Conservation (phyloP, 495 filamentous ascomycete genomes). For the Bathelium albidoporum region DNA sequence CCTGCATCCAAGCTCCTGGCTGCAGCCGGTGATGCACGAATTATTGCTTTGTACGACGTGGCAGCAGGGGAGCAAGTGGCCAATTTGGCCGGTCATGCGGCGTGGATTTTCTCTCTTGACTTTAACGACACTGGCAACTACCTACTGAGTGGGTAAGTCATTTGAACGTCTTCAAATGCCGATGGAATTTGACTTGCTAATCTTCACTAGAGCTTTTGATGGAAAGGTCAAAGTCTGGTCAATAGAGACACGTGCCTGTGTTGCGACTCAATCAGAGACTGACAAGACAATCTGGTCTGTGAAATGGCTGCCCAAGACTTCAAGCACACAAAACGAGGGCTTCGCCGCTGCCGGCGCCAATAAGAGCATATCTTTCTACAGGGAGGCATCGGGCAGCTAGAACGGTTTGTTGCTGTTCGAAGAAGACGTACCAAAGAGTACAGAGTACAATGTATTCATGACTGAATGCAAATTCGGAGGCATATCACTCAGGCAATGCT, state of each 20-base stretch:
- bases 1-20: conserved; percentile 75
- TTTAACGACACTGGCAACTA: conserved; percentile 95
- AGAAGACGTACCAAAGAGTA: background rate
- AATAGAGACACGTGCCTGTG: conserved; percentile 66
- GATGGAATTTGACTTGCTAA: background rate
- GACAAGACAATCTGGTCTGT: conserved; percentile 80
- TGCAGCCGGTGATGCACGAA: conserved; percentile 79
- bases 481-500: too few relatives aligned
- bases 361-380: conserved; percentile 72
- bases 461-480: too few relatives aligned
- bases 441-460: too few relatives aligned
- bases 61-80: conserved; percentile 84
- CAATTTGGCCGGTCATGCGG: conserved; percentile 65
- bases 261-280: conserved; percentile 86
- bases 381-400: conserved; percentile 52
- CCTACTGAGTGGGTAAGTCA: conserved; percentile 48
- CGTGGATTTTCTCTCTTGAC: conserved; percentile 81
- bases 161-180: background rate
- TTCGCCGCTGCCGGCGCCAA: conserved; percentile 82
- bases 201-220: conserved; percentile 53
- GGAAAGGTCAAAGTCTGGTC: conserved; percentile 95
- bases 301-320: conserved; percentile 71
- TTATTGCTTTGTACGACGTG: conserved; percentile 88
- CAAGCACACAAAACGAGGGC: conserved; percentile 56
- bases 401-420: background rate